Conservation (phyloP, 306 rosid genomes). For the Bauhinia variegata region DNA sequence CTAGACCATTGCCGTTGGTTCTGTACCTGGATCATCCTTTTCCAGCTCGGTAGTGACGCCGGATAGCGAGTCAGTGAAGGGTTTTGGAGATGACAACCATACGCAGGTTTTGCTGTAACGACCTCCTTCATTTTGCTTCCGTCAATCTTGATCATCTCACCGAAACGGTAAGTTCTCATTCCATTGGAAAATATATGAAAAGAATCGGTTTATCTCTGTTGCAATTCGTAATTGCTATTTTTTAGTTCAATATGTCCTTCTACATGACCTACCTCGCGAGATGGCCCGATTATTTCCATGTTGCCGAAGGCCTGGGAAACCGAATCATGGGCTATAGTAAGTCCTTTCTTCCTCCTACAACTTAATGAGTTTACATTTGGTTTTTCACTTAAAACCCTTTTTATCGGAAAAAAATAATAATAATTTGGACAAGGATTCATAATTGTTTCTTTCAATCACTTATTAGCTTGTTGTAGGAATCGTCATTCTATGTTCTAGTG, state of each 20-base stretch:
- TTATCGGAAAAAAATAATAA: too few relatives aligned
- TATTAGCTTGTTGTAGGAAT: conserved; percentile 5
- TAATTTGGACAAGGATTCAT: not conserved
- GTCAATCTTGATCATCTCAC: conserved; percentile 98
- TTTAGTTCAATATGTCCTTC: conserved; percentile 95
- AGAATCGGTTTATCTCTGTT: not conserved
- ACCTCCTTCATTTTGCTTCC: conserved; percentile 83
- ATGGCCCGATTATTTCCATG: conserved; percentile 98
- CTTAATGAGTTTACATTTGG: not conserved
- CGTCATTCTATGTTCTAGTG: not conserved
- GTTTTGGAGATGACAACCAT: conserved; percentile 74
- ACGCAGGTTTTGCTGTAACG: conserved; percentile 94
- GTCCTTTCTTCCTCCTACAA: not conserved
- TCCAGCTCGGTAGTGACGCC: too few relatives aligned
- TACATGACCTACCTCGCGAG: conserved; percentile 96
- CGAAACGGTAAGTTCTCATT: conserved; percentile 66
- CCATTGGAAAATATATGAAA: not conserved
- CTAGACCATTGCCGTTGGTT: too few relatives aligned
- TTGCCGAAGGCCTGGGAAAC: conserved; percentile 82
- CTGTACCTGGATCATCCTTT: too few relatives aligned
- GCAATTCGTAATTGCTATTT: not conserved
- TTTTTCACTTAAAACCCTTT: too few relatives aligned
- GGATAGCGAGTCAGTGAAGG: not conserved
- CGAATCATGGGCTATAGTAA: conserved; percentile 49
- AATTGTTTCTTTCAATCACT: conserved; percentile 1